A percentile compares a stretch with the other conserved stretches of the same genome.
These are phyloP conservation scores for Amorphotheca resinae DNA, from an alignment of 495 filamentous ascomycete genomes.

Conservation along the genomic window DNA sequence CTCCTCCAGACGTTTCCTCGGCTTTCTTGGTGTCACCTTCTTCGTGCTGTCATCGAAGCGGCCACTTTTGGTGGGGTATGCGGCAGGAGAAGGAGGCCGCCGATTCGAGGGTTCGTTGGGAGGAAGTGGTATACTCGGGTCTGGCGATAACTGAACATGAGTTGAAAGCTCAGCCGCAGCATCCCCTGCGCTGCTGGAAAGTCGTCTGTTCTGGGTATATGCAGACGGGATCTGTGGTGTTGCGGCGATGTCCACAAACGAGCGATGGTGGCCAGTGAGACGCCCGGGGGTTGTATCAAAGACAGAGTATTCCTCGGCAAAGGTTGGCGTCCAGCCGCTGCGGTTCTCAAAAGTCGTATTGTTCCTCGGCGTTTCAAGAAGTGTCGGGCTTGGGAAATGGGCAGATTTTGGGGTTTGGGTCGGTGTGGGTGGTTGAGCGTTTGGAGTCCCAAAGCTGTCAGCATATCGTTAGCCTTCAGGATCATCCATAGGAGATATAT, in stretches of 20 bases:
- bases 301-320: conserved; percentile 46
- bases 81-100: conserved; percentile 41
- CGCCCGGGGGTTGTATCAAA: conserved; percentile 43
- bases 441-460: conserved; percentile 62
- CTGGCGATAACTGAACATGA: conserved; percentile 45
- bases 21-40: conserved; percentile 25
- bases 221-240: conserved; percentile 10
- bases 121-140: conserved; percentile 36
- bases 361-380: conserved; percentile 52
- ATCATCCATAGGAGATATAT: neutral
- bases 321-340: conserved; percentile 39
- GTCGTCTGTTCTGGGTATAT: conserved; percentile 2
- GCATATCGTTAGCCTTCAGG: conserved; percentile 3
- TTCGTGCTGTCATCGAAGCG: conserved; percentile 22
- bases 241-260: conserved; percentile 20
- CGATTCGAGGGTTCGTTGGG: conserved; percentile 45
- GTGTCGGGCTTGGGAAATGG: conserved; percentile 46
- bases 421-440: conserved; percentile 66
- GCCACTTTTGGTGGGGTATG: conserved; percentile 29
- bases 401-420: conserved; percentile 59
- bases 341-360: conserved; percentile 33
- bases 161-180: conserved; percentile 35
- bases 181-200: conserved; percentile 16
- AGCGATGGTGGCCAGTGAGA: conserved; percentile 28
- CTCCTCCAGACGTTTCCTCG: conserved; percentile 26